Conservation (phyloP, 805 yeast species). For the Martiniozyma abietophila region DNA sequence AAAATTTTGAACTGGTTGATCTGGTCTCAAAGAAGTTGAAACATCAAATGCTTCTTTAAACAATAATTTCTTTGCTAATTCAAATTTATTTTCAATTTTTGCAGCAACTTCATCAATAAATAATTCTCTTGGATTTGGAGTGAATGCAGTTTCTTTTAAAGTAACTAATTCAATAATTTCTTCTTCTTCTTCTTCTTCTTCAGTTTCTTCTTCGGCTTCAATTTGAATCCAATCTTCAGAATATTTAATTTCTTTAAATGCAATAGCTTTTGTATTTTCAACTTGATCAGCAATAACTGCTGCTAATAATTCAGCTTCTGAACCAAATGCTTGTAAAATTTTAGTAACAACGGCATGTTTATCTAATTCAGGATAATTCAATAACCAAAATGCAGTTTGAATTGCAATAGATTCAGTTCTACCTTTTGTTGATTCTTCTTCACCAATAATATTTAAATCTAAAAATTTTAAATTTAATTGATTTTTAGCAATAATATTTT, state of each 20-base stretch:
- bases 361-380: slow-evolving; percentile 50
- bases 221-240: slow-evolving; percentile 24
- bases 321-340: slow-evolving; percentile 72
- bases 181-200: slow-evolving; percentile 18
- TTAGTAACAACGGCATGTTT: slow-evolving; percentile 61
- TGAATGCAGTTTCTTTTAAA: slow-evolving; percentile 47
- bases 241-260: slow-evolving; percentile 31
- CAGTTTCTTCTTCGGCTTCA: slow-evolving; percentile 13
- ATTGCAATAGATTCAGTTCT: slow-evolving; percentile 64
- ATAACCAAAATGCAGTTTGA: slow-evolving; percentile 76
- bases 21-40: slow-evolving; percentile 68
- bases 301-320: slow-evolving; percentile 71
- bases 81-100: slow-evolving; percentile 29
- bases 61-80: slow-evolving; percentile 58
- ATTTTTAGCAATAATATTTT: slow-evolving; percentile 43
- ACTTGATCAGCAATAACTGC: slow-evolving; percentile 60
- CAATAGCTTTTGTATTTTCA: slow-evolving; percentile 43
- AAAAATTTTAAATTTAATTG: slow-evolving; percentile 44
- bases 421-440: slow-evolving; percentile 63
- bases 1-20: slow-evolving; percentile 74
- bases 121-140: slow-evolving; percentile 49
- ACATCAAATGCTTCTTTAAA: slow-evolving; percentile 74
- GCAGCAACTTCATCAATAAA: slow-evolving; percentile 34
- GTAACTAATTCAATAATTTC: slow-evolving; percentile 43
- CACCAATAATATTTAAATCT: slow-evolving; percentile 57